These are phyloP conservation scores for Chaetothyriales sp. DNA, from an alignment of 2,329 filamentous ascomycete species.

Conservation along the genomic window DNA sequence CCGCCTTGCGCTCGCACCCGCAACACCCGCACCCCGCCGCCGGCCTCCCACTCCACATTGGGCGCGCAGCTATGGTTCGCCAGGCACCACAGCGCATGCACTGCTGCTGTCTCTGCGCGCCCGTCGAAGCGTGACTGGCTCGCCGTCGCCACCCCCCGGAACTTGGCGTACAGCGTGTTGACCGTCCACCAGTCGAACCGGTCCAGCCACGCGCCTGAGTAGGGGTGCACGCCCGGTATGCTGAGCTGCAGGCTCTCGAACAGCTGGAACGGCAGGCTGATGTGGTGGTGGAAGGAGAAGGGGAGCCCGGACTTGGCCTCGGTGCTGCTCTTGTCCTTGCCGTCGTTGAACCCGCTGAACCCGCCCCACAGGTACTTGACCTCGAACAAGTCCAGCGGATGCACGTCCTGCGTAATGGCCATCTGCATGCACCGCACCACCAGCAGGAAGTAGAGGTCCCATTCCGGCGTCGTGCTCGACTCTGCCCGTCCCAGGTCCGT, in stretches of 20 bases:
- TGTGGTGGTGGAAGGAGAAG: slow-evolving; percentile 47
- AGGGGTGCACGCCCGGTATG: slow-evolving; percentile 36
- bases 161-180: slow-evolving; percentile 86
- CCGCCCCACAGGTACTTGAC: slow-evolving; percentile 55
- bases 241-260: slow-evolving; percentile 36
- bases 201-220: slow-evolving; percentile 26
- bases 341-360: slow-evolving; percentile 25
- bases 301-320: slow-evolving; percentile 32
- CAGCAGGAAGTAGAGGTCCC: slow-evolving; percentile 48
- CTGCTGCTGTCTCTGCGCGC: slow-evolving; percentile 78
- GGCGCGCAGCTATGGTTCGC: slow-evolving; percentile 95
- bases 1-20: slow-evolving; percentile 11
- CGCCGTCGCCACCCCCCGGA: slow-evolving; percentile 82
- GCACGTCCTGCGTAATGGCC: slow-evolving; percentile 44
- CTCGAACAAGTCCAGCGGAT: slow-evolving; percentile 47
- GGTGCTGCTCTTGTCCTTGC: background rate
- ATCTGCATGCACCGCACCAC: slow-evolving; percentile 47
- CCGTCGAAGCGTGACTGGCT: slow-evolving; percentile 63
- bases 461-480: slow-evolving; percentile 41
- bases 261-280: slow-evolving; percentile 46
- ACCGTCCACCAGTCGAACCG: slow-evolving; percentile 47
- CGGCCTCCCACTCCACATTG: slow-evolving; percentile 79
- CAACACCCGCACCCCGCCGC: slow-evolving; percentile 24
- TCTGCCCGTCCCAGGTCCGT: slow-evolving; percentile 47
- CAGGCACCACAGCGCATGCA: slow-evolving; percentile 91